Base-by-base conservation (phyloP, 305 asterid species). In the Fraxinus nigra region DNA sequence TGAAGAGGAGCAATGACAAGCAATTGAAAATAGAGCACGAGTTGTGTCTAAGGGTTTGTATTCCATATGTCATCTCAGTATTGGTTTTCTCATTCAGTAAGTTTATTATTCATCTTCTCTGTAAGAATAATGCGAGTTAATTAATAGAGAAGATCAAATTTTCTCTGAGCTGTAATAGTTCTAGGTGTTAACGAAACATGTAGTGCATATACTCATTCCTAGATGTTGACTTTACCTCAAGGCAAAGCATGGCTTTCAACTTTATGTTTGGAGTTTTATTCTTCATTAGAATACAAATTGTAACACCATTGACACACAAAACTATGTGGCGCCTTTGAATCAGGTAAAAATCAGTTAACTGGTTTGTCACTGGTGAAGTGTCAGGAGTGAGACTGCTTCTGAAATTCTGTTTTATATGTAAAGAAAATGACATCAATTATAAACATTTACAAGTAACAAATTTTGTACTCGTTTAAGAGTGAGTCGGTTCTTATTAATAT, bases 1-100 rank as follows among this genome's bases (percentile, higher is more conserved):
- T 94, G 99, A 96, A 96, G 91, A 91, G 99, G 90, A 96, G 99
- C 92, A 96, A 96, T 81, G 99, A 96, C 90, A 96, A 96, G 88
- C 98, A 90, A 88, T 92, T 96, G 82, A 96, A 96, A 86, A 85
- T 96, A 37, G 99, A 96, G 90, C 98, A 88, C 34, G 99, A 96
- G 78, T 83, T 95, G 83, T 93, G 95, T 86, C 83, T 85, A 67
- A 91, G 91, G 98, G 99, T 95, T 65, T 78, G 91, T 86, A 59
- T 33, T 32, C 51, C 72, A 51, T 80, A 24, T 43, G 82, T 79
- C 43, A 33, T 78, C 77, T 79, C 67, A 51, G 70, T 61, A 33
- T 72, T 82, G 69, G 34, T 77, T 26, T 37, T 77, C 26, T 32
- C 63, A 7, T 32, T 32, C 59, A 67, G 32, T 61, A 28, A 65